Percentiles rank a stretch among this genome's conserved stretches.
phyloP scores from a whole-genome alignment of 2,329 filamentous ascomycete species.

The Neonectria coccinea region DNA sequence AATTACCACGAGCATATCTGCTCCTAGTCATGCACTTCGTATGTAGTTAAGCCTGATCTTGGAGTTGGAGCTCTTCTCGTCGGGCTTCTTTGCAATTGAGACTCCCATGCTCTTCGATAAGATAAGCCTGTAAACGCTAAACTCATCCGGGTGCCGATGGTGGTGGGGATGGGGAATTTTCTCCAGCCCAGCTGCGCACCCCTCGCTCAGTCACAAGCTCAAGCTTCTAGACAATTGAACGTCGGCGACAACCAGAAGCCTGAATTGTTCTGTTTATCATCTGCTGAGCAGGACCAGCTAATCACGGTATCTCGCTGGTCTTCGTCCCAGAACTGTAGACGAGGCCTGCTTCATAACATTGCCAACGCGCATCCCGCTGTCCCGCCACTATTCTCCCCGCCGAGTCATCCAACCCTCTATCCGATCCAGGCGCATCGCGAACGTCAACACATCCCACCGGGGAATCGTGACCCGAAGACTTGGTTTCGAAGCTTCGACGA shows the following conservation, averaged over 20 bases:
- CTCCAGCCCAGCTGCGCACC: neutral
- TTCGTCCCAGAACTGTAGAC: too few relatives aligned
- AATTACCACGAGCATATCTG: too few relatives aligned
- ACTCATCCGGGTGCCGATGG: neutral
- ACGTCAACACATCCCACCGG: neutral
- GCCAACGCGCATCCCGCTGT: neutral
- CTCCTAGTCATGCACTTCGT: too few relatives aligned
- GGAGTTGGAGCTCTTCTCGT: too few relatives aligned
- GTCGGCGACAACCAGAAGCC: neutral
- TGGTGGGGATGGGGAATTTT: slow-evolving; percentile 9
- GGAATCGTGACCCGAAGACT: neutral
- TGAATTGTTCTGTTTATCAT: too few relatives aligned
- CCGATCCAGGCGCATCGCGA: neutral
- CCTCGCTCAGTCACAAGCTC: slow-evolving; percentile 3
- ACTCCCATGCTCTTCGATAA: neutral
- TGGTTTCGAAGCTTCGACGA: neutral
- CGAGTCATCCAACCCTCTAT: neutral
- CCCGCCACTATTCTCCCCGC: neutral
- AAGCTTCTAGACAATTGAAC: neutral
- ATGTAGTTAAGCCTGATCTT: too few relatives aligned
- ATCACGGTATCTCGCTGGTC: neutral
- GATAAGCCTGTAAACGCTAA: slow-evolving; percentile 1
- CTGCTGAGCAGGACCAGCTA: neutral
- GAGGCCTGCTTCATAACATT: too few relatives aligned
- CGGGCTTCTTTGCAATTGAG: too few relatives aligned